Base-by-base conservation (phyloP, 805 yeast genomes). In the Candida methanosorbosa region DNA sequence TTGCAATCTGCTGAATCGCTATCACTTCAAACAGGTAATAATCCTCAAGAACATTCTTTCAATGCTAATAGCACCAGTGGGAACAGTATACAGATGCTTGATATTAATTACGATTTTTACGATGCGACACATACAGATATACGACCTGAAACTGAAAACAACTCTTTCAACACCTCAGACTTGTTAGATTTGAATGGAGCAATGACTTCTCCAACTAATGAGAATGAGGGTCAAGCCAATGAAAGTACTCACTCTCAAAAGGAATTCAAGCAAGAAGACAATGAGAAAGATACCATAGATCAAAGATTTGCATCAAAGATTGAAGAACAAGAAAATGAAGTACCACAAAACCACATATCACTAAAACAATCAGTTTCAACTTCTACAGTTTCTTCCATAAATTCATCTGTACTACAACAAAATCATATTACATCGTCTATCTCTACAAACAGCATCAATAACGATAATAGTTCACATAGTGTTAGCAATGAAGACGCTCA, bases 301-400 rank as follows among this genome's bases (percentile, higher is more conserved):
- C n/a, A n/a, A n/a, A n/a, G n/a, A n/a, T n/a, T n/a, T n/a, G n/a
- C n/a, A n/a, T n/a, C n/a, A n/a, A n/a, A n/a, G n/a, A n/a, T n/a
- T n/a, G n/a, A n/a, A n/a, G n/a, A n/a, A n/a, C n/a, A n/a, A n/a
- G n/a, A n/a, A n/a, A n/a, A n/a, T n/a, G n/a, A n/a, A n/a, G n/a
- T n/a, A n/a, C n/a, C n/a, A n/a, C n/a, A n/a, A n/a, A n/a, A n/a
- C n/a, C n/a, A n/a, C n/a, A n/a, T n/a, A n/a, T n/a, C n/a, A n/a
- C n/a, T n/a, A n/a, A n/a, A n/a, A n/a, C n/a, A 55, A 35, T 59
- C 66, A 3, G 45, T 45, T 14, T 57, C 66, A 11, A 52, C 48
- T 34, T 53, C 57, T 31, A 54, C 59, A 2, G 37, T 60, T 5
- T 55, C 59, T 4, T 58, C 66, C 1, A 41, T 41, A 27, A 55